Evolutionary conservation across 805 yeast species (phyloP), one percentile per base, ranked within the genome.

Genomic region (Zygosaccharomyces siamensis): DNA sequence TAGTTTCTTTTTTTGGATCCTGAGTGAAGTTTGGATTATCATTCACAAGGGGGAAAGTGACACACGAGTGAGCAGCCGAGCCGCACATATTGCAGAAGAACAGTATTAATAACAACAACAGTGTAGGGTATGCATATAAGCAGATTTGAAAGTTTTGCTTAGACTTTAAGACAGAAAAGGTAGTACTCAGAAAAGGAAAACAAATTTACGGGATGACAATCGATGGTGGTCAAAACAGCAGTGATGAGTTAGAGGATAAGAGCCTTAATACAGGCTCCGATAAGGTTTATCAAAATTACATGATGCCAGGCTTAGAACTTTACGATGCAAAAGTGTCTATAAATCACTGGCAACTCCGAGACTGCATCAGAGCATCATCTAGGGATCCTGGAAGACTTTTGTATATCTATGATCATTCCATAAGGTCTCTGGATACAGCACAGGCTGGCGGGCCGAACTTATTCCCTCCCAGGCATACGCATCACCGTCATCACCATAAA

Each of bases 311-410:
- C 16, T 49, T 64, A 41, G 64, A 61, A 45, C 46, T 66, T 20
- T 68, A 58, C 41, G 66, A 57, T 47, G 61, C 64, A 5, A 58
- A 66, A 47, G 63, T 67, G 12, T 55, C 68, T 2, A 67, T 66
- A 21, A 63, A 65, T 23, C 84, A 88, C 69, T 89, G 95, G 95
- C 96, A 88, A 64, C 72, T 89, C 28, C 73, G 95, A 32, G 92
- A 89, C 60, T 73, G 89, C 59, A 71, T 89, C 5, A 78, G 81
- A 54, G 75, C 77, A 12, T 68, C 73, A 14, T 63, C 83, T 47
- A 52, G 58, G 42, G 49, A 63, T 47, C 65, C 73, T 52, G 61
- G 76, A 51, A 72, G 72, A 38, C 69, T 86, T 7, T 73, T 77
- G 48, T 86, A 82, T 62, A 83, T 89, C 1, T 71, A 71, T 49